Conservation (phyloP, 164 flowering plant species). For the Magnolia changhungtana region DNA sequence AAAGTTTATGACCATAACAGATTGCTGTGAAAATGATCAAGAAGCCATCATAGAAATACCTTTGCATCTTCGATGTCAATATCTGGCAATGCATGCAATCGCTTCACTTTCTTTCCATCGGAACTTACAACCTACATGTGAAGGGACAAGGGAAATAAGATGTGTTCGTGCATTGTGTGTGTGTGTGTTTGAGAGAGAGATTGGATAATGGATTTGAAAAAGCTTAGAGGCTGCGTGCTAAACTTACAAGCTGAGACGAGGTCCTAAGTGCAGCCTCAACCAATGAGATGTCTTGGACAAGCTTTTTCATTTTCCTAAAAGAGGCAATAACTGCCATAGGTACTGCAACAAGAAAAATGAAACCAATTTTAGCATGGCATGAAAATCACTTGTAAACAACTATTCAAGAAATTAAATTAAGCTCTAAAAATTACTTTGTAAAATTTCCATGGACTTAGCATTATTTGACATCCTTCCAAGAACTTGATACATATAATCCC, state of each 20-base stretch:
- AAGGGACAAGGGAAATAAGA: not conserved
- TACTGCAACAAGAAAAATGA: conserved; percentile 47
- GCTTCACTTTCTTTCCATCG: conserved; percentile 72
- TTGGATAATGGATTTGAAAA: not conserved
- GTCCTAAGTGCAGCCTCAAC: conserved; percentile 66
- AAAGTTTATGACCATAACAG: not conserved
- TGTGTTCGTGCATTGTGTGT: not conserved
- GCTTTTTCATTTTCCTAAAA: conserved; percentile 77
- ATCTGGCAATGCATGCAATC: conserved; percentile 54
- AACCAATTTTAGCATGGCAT: not conserved
- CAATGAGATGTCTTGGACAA: conserved; percentile 39
- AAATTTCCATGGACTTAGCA: not conserved
- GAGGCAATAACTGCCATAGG: conserved; percentile 70
- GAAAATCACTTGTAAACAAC: not conserved
- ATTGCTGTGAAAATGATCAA: conserved; percentile 4
- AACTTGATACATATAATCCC: not conserved
- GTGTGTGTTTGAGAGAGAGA: no score
- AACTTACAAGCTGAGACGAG: conserved; percentile 70
- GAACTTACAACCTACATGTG: conserved; percentile 63
- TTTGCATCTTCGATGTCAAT: conserved; percentile 45
- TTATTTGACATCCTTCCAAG: not conserved
- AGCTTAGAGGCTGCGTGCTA: not conserved
- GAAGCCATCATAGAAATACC: conserved; percentile 34
- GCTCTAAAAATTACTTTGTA: not conserved
- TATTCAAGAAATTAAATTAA: no score